Conservation (phyloP, 2,329 filamentous ascomycete genomes). For the Malbranchea zuffiana region DNA sequence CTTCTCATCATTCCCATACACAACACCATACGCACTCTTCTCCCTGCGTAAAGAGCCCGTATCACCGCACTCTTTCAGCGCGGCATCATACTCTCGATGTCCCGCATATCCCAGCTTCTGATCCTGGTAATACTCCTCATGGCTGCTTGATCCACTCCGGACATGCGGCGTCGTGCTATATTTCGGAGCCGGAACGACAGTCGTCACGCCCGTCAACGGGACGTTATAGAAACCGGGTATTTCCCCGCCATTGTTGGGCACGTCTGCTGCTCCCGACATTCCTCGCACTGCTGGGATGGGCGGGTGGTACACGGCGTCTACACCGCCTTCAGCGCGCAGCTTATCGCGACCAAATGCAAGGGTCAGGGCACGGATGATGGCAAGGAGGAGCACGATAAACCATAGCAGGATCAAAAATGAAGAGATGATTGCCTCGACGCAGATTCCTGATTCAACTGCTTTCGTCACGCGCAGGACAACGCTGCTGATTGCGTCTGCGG, state of each 20-base stretch:
- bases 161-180: constrained; percentile 18
- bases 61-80: constrained; percentile 19
- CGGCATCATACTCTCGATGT: constrained; percentile 25
- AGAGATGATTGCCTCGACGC: constrained; percentile 71
- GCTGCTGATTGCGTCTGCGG: constrained; percentile 69
- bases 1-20: constrained; percentile 29
- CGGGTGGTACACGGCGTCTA: constrained; percentile 19
- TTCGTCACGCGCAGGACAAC: constrained; percentile 60
- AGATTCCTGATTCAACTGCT: constrained; percentile 56
- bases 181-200: constrained; percentile 17
- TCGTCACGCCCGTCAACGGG: constrained; percentile 26
- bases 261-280: too few relatives aligned
- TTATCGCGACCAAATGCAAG: constrained; percentile 52
- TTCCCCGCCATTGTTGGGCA: too few relatives aligned
- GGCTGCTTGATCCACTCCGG: not conserved
- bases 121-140: constrained; percentile 24
- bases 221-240: constrained; percentile 28
- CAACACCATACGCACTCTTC: constrained; percentile 27
- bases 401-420: constrained; percentile 63
- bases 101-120: constrained; percentile 37
- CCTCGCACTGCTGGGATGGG: too few relatives aligned
- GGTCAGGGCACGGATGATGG: constrained; percentile 54
- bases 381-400: constrained; percentile 64
- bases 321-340: constrained; percentile 50
- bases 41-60: constrained; percentile 17